Evolutionary conservation across 2,329 filamentous ascomycete species (phyloP).

Genomic region (Lachnellula hyalina): DNA sequence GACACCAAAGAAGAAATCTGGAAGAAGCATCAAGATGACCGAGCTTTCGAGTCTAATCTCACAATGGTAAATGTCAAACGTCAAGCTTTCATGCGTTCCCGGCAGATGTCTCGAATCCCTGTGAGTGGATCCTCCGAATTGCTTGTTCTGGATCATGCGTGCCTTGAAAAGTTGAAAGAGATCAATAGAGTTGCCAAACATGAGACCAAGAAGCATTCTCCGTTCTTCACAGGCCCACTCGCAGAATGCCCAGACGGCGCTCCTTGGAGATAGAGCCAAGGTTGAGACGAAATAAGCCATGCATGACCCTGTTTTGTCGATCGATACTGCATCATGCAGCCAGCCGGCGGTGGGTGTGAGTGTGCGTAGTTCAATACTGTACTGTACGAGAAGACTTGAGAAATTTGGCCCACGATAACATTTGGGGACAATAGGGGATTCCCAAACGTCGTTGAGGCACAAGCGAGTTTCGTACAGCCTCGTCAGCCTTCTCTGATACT

Average conservation of each 20-base stretch:
- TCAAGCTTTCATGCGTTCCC: constrained; percentile 21
- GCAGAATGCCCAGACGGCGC: neutral
- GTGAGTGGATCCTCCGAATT: constrained; percentile 13
- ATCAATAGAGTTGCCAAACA: constrained; percentile 18
- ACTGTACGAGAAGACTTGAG: constrained; percentile 18
- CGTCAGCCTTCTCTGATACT: constrained; percentile 20
- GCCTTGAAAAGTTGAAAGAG: constrained; percentile 9
- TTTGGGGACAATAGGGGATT: constrained; percentile 9
- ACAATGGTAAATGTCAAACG: constrained; percentile 20
- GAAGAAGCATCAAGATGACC: constrained; percentile 8
- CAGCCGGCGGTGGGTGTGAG: constrained; percentile 13
- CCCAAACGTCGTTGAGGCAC: constrained; percentile 34
- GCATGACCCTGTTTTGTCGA: constrained; percentile 16
- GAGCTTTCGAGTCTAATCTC: constrained; percentile 11
- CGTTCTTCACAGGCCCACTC: constrained; percentile 1
- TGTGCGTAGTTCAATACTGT: neutral
- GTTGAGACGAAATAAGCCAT: constrained; percentile 23
- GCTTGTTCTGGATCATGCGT: constrained; percentile 16
- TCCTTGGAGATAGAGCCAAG: constrained; percentile 9
- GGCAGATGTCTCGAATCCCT: constrained; percentile 14
- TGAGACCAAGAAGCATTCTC: neutral
- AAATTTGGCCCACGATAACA: constrained; percentile 14
- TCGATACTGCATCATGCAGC: constrained; percentile 16
- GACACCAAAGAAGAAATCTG: constrained; percentile 10
- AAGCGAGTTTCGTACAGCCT: constrained; percentile 37